phyloP scores from a whole-genome alignment of 164 flowering plant species.

The Annona cherimola region DNA sequence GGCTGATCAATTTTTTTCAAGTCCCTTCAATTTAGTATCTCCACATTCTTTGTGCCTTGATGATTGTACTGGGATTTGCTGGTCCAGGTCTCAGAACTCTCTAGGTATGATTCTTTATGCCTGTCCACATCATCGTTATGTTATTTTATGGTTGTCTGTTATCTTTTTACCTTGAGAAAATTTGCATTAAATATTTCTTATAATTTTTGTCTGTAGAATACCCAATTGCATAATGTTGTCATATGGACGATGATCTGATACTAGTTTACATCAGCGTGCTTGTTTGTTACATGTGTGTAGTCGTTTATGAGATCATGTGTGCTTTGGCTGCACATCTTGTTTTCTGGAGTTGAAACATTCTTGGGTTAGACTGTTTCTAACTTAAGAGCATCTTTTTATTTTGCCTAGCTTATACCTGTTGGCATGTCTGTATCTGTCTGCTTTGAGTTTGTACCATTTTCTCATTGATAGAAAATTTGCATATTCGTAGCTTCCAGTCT shows the following conservation, averaged over 20 bases:
- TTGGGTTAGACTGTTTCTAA: no score
- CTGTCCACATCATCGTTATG: not conserved
- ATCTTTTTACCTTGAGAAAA: no score
- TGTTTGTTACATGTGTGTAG: not conserved
- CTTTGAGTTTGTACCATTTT: not conserved
- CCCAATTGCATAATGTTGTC: no score
- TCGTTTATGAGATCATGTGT: no score
- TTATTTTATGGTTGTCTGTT: no score
- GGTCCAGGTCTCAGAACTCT: slow-evolving; percentile 1
- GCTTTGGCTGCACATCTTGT: no score
- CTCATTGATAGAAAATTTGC: not conserved
- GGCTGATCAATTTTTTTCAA: slow-evolving; percentile 42
- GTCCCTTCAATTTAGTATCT: slow-evolving; percentile 14
- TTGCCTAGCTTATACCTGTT: not conserved
- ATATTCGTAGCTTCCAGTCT: not conserved
- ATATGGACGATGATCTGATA: not conserved
- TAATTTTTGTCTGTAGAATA: no score
- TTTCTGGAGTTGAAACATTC: no score
- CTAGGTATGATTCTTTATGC: slow-evolving; percentile 5
- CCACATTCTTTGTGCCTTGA: slow-evolving; percentile 21
- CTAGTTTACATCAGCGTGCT: not conserved
- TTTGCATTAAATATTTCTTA: not conserved
- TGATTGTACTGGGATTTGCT: slow-evolving; percentile 10
- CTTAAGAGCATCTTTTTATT: no score
- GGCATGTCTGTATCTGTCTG: not conserved